These are phyloP conservation scores for Gnetum montanum DNA, from an alignment of 75 land plant genomes.

Conservation along the genomic window DNA sequence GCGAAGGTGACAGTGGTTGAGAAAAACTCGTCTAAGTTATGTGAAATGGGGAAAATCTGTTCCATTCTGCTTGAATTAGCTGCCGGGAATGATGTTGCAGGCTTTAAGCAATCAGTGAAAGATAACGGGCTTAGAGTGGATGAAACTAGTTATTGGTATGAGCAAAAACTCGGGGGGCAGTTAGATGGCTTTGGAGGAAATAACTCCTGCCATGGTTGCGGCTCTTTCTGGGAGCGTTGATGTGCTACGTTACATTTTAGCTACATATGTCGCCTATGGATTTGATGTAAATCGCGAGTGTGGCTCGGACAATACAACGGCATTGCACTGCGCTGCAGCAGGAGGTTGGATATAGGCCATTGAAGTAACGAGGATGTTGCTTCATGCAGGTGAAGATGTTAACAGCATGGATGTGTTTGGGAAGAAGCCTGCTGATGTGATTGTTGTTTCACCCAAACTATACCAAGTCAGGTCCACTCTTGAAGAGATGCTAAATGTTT, in stretches of 20 bases:
- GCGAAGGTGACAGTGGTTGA: not conserved
- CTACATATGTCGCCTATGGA: conserved; percentile 5
- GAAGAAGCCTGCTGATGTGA: conserved; percentile 41
- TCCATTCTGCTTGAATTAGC: conserved; percentile 55
- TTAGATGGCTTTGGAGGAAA: conserved; percentile 41
- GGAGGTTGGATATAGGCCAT: conserved; percentile 27
- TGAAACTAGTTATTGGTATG: conserved; percentile 51
- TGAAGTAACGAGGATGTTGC: conserved; percentile 39
- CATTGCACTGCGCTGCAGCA: conserved; percentile 64
- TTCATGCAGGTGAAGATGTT: conserved; percentile 44
- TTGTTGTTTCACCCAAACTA: conserved; percentile 7
- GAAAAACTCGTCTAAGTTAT: not conserved
- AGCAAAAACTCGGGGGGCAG: conserved; percentile 20
- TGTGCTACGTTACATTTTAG: conserved; percentile 41
- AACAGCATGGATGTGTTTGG: conserved; percentile 42
- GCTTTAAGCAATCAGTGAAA: conserved; percentile 32
- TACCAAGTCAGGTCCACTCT: conserved; percentile 4
- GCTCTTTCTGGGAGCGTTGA: conserved; percentile 51
- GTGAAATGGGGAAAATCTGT: not conserved
- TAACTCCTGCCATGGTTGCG: conserved; percentile 68
- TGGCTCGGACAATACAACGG: conserved; percentile 55
- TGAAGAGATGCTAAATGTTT: conserved; percentile 11
- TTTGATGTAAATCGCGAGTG: conserved; percentile 31
- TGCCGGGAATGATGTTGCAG: conserved; percentile 43
- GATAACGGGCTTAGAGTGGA: conserved; percentile 17